These are phyloP conservation scores for Erythrophleum fordii DNA, from an alignment of 306 rosid genomes.

Conservation along the genomic window DNA sequence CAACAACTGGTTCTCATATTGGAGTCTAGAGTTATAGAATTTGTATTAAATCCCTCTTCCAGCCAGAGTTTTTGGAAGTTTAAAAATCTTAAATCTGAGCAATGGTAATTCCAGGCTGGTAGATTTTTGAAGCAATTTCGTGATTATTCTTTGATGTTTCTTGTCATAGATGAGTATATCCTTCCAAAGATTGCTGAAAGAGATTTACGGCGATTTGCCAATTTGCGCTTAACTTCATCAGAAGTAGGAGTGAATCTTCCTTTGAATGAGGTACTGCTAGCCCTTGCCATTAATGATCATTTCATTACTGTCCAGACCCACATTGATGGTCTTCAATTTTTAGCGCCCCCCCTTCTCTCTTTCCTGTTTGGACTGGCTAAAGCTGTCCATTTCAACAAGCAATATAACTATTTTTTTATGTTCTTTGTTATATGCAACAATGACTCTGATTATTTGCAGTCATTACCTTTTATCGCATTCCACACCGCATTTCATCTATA, in stretches of 20 bases:
- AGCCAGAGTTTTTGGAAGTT: neutral
- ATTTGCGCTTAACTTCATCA: constrained; percentile 64
- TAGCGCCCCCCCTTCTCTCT: neutral
- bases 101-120: constrained; percentile 2
- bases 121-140: neutral
- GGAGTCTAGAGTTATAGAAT: constrained; percentile 16
- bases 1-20: constrained; percentile 4
- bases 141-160: constrained; percentile 31
- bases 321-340: neutral
- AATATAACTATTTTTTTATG: neutral
- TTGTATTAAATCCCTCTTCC: neutral
- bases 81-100: neutral
- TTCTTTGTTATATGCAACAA: neutral
- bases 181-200: constrained; percentile 86
- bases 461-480: constrained; percentile 14
- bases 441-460: constrained; percentile 4
- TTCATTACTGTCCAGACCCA: neutral
- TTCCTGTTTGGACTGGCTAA: constrained; percentile 9
- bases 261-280: constrained; percentile 56
- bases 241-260: constrained; percentile 66
- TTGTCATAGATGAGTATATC: constrained; percentile 70
- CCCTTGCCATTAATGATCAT: constrained; percentile 19
- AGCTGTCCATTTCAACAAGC: neutral
- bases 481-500: neutral
- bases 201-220: constrained; percentile 69